Evolutionary conservation across 805 yeast species (phyloP).

Genomic region (Kodamaea kakaduensis): DNA sequence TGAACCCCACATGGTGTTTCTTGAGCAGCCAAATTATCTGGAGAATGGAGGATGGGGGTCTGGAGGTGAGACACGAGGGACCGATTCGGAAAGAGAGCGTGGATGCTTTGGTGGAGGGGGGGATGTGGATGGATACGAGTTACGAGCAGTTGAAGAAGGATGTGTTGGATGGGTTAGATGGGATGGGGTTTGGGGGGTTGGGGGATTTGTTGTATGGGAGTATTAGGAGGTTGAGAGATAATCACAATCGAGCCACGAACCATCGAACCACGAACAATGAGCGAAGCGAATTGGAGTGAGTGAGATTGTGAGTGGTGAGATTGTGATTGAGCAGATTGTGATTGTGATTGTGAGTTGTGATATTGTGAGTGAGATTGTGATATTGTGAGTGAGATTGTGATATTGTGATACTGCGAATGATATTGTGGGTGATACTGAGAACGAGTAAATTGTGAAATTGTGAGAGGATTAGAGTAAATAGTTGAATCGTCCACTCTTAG

Average conservation of each 20-base stretch:
- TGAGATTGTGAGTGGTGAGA: neutral
- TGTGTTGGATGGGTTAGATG: slow-evolving; percentile 40
- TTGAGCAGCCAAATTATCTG: slow-evolving; percentile 43
- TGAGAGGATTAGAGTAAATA: too few species aligned
- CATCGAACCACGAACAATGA: too few species aligned
- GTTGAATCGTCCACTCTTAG: too few species aligned
- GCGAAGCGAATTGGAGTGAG: too few species aligned
- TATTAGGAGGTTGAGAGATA: slow-evolving; percentile 42
- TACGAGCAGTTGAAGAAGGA: slow-evolving; percentile 46
- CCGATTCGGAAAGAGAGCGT: slow-evolving; percentile 48
- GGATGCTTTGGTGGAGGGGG: slow-evolving; percentile 23
- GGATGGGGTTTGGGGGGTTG: slow-evolving; percentile 46
- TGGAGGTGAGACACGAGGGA: slow-evolving; percentile 45
- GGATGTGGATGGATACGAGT: slow-evolving; percentile 36
- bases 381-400: too few species aligned
- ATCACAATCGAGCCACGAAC: too few species aligned
- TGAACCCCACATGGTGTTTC: slow-evolving; percentile 49
- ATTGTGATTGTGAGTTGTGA: too few species aligned
- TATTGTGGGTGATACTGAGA: too few species aligned
- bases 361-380: too few species aligned
- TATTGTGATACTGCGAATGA: too few species aligned
- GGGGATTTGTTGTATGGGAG: slow-evolving; percentile 50
- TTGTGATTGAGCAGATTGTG: too few species aligned
- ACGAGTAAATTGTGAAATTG: too few species aligned
- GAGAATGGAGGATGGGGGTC: slow-evolving; percentile 41